phyloP scores from a whole-genome alignment of 2,329 filamentous ascomycete genomes.

The Coleophoma eucalyptorum region DNA sequence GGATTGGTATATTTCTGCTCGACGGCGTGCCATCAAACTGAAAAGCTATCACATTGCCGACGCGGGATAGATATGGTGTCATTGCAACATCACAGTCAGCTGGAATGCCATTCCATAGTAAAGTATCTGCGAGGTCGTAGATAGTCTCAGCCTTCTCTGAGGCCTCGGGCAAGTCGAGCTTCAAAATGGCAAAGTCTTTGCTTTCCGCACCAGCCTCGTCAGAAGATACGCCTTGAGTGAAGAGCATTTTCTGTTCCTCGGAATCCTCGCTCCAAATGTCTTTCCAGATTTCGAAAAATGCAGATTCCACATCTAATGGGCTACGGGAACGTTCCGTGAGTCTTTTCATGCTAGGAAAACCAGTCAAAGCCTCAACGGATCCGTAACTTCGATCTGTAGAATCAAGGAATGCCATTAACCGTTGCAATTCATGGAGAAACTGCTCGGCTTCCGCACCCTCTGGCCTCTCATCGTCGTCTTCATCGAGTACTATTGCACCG shows the following conservation, averaged over 20 bases:
- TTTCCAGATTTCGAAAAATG: constrained; percentile 21
- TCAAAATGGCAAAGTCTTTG: constrained; percentile 25
- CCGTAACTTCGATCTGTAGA: constrained; percentile 56
- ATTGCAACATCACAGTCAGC: constrained; percentile 14
- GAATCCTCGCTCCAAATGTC: constrained; percentile 3
- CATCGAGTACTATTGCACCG: constrained; percentile 4
- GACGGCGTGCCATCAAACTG: constrained; percentile 38
- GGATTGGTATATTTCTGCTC: constrained; percentile 43
- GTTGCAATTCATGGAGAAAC: constrained; percentile 53
- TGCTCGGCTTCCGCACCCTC: constrained; percentile 26
- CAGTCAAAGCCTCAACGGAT: constrained; percentile 44
- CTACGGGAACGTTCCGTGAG: constrained; percentile 23
- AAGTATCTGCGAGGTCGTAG: constrained; percentile 28
- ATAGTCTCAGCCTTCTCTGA: constrained; percentile 21
- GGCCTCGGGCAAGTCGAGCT: constrained; percentile 19
- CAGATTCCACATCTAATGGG: constrained; percentile 31
- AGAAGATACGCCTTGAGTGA: constrained; percentile 18
- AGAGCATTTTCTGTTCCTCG: constrained; percentile 17
- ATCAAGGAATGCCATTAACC: constrained; percentile 61
- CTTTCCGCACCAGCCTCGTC: constrained; percentile 10
- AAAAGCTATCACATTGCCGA: constrained; percentile 47
- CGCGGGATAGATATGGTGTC: constrained; percentile 25
- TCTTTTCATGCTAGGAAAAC: constrained; percentile 18
- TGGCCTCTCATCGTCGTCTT: constrained; percentile 10
- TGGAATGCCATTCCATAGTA: constrained; percentile 20